These are phyloP conservation scores for Crithidia fasciculata DNA, from an alignment of 208 protist genomes.

Conservation along the genomic window DNA sequence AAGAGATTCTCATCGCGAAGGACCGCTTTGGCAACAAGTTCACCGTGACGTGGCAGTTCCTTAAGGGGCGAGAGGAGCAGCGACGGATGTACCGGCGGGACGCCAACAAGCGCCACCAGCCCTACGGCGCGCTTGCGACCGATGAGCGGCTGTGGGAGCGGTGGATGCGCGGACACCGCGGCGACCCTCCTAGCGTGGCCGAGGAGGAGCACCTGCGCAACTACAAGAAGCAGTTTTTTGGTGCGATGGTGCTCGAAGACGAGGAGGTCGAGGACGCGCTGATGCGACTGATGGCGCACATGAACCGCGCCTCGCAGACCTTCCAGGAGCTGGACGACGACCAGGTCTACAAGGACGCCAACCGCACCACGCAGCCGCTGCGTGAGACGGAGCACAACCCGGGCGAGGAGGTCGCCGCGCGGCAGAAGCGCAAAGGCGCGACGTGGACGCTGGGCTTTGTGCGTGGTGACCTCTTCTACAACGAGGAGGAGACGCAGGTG, in stretches of 20 bases:
- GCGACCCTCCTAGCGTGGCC: slow-evolving; percentile 78
- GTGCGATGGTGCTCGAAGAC: slow-evolving; percentile 85
- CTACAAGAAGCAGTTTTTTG: slow-evolving; percentile 89
- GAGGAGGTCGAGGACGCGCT: slow-evolving; percentile 90
- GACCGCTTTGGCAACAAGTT: slow-evolving; percentile 93
- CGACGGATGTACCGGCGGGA: slow-evolving; percentile 89
- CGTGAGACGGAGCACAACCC: slow-evolving; percentile 74
- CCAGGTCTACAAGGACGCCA: slow-evolving; percentile 82
- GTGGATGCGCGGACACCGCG: slow-evolving; percentile 89
- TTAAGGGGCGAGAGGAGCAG: slow-evolving; percentile 86
- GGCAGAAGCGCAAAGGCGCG: slow-evolving; percentile 61
- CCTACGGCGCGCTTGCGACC: slow-evolving; percentile 85
- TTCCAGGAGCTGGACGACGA: slow-evolving; percentile 91
- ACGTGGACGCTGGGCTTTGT: slow-evolving; percentile 90
- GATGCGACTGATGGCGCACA: slow-evolving; percentile 89
- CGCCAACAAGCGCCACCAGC: slow-evolving; percentile 83
- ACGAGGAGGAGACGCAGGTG: slow-evolving; percentile 90
- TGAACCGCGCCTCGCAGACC: slow-evolving; percentile 77
- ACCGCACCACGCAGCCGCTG: slow-evolving; percentile 71
- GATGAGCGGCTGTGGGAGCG: slow-evolving; percentile 88
- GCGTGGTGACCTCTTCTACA: slow-evolving; percentile 91
- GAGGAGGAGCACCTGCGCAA: slow-evolving; percentile 85
- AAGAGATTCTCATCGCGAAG: slow-evolving; percentile 89
- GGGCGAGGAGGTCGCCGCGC: slow-evolving; percentile 62
- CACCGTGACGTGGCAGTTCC: slow-evolving; percentile 86